These are phyloP conservation scores for Lupinus albus DNA, from an alignment of 306 rosid genomes.

Conservation along the genomic window DNA sequence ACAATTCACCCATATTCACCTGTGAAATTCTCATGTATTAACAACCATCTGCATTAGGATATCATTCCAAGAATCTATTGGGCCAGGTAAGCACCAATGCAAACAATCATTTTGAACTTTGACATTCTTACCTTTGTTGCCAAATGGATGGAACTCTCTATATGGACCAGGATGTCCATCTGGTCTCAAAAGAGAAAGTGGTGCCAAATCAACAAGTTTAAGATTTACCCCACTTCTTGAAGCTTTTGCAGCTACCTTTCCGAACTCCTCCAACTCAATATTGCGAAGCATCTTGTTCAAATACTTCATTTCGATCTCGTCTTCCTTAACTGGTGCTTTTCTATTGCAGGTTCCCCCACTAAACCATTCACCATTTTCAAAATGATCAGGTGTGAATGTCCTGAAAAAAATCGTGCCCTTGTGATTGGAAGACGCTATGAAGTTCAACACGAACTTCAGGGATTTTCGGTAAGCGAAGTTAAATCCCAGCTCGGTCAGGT, in stretches of 20 bases:
- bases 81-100: conserved; percentile 99
- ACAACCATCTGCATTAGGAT: conserved; percentile 54
- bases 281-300: conserved; percentile 54
- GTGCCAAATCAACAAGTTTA: conserved; percentile 67
- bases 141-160: conserved; percentile 79
- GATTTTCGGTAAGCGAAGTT: conserved; percentile 81
- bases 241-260: conserved; percentile 58
- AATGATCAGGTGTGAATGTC: conserved; percentile 91
- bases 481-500: conserved; percentile 74
- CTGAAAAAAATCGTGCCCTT: conserved; percentile 77
- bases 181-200: conserved; percentile 78
- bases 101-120: conserved; percentile 82
- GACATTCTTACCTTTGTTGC: conserved; percentile 46
- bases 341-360: conserved; percentile 85
- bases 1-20: conserved; percentile 37
- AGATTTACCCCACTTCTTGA: conserved; percentile 62
- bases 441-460: conserved; percentile 63
- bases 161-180: conserved; percentile 98
- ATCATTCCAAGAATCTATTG: conserved; percentile 92
- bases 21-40: too few species aligned
- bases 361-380: conserved; percentile 94
- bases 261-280: conserved; percentile 72
- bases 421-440: conserved; percentile 65
- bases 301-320: conserved; percentile 65
- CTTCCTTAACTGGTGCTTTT: conserved; percentile 75